phyloP scores from a whole-genome alignment of 2,329 filamentous ascomycete species.

The Fusarium tjaetaba region DNA sequence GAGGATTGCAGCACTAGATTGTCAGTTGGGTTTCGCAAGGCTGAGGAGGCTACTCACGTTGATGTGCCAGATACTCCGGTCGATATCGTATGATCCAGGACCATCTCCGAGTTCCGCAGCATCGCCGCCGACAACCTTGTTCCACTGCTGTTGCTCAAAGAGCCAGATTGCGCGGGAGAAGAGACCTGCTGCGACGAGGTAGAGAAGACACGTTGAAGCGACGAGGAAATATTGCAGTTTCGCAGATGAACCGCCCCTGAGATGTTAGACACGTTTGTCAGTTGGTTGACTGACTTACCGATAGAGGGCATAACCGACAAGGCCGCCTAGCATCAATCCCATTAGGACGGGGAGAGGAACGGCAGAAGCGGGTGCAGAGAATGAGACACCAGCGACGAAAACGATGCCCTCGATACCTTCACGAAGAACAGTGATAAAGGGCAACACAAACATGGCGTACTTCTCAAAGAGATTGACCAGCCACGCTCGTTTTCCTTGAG shows the following conservation, averaged over 20 bases:
- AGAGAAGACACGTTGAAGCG: constrained; percentile 82
- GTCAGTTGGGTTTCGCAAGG: not conserved
- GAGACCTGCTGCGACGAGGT: constrained; percentile 84
- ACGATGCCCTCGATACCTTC: constrained; percentile 89
- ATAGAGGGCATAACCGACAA: constrained; percentile 81
- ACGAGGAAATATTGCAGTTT: constrained; percentile 79
- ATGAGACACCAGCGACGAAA: constrained; percentile 87
- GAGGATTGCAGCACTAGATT: constrained; percentile 78
- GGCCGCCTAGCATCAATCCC: constrained; percentile 72
- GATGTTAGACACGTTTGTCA: not conserved
- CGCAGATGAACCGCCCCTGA: constrained; percentile 55
- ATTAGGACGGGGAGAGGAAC: constrained; percentile 81
- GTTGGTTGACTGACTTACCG: constrained; percentile 59
- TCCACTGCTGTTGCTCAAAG: constrained; percentile 77
- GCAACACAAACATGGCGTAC: constrained; percentile 87
- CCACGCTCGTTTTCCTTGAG: constrained; percentile 55
- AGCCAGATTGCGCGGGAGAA: constrained; percentile 83
- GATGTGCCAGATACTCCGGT: constrained; percentile 82
- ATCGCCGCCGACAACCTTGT: constrained; percentile 69
- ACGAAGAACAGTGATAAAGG: constrained; percentile 85
- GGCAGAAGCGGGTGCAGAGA: constrained; percentile 77
- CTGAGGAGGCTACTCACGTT: constrained; percentile 68
- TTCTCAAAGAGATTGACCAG: constrained; percentile 76
- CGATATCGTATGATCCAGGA: constrained; percentile 82
- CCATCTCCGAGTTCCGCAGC: constrained; percentile 64